Conservation (phyloP, 2,329 filamentous ascomycete genomes). For the Neobulgaria alba region DNA sequence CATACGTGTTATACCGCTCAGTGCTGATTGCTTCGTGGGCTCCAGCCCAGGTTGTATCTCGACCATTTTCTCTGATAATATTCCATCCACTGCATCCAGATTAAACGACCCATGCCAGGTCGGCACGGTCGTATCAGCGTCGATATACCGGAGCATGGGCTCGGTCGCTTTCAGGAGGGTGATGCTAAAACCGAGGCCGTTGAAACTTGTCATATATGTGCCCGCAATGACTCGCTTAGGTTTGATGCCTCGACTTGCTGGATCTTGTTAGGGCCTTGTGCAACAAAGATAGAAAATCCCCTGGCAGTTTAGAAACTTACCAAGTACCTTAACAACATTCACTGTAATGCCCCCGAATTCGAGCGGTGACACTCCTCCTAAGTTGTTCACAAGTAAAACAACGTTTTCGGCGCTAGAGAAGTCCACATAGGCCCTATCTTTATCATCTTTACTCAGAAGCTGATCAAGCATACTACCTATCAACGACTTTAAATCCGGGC, state of each 20-base stretch:
- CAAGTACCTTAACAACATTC: conserved; percentile 31
- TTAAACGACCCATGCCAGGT: too few relatives aligned
- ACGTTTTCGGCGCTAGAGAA: conserved; percentile 38
- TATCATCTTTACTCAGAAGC: conserved; percentile 37
- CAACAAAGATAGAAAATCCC: too few relatives aligned
- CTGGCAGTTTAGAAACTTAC: neutral
- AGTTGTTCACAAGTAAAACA: conserved; percentile 49
- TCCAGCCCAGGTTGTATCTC: too few relatives aligned
- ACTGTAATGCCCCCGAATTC: conserved; percentile 44
- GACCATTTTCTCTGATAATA: too few relatives aligned
- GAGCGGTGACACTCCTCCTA: conserved; percentile 48
- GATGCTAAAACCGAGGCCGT: conserved; percentile 47
- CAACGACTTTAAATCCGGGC: too few relatives aligned
- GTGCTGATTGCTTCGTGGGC: too few relatives aligned
- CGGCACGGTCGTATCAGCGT: conserved; percentile 40
- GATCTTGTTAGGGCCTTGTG: conserved; percentile 1
- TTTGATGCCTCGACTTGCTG: conserved; percentile 38
- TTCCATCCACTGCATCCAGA: too few relatives aligned
- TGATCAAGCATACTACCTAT: conserved; percentile 39
- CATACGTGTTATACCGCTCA: too few relatives aligned
- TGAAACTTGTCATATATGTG: conserved; percentile 43
- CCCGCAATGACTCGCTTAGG: conserved; percentile 39
- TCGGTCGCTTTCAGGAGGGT: conserved; percentile 45
- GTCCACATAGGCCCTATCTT: conserved; percentile 39
- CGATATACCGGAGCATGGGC: too few relatives aligned